Base-by-base conservation (phyloP, 176 grass and related monocot species). In the Chloris gayana region DNA sequence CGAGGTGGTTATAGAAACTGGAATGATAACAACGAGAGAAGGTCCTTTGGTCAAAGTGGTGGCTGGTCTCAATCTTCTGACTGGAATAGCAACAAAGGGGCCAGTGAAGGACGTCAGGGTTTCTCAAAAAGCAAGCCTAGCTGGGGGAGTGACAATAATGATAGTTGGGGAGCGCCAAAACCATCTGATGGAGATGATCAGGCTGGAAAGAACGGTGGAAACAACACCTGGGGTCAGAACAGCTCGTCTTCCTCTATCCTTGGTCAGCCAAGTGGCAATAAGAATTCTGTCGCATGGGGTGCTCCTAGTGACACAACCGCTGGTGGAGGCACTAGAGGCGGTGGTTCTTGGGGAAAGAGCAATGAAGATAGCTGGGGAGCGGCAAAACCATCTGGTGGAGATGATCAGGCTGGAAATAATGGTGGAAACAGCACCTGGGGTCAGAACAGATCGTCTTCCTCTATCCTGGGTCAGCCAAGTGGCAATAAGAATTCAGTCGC, bases 21-120 rank as follows among this genome's bases (percentile, higher is more conserved):
- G 80, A 85, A 77, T 19, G 31, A 29, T 18, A 82, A 78, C 44
- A 64, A 85, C 62, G 80, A 72, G 7, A 74, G 22, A 67, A 83
- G 57, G 57, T 8, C 78, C 12, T 74, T 66, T 14, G 18, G 39
- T 81, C 77, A 85, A 57, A 80, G 66, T 22, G 31, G 79, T 76
- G 70, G 70, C 64, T 82, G 72, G 74, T 82, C 84, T 76, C 62
- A 51, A 17, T 86, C 85, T 57, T 74, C 78, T 18, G 51, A 73
- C 47, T 82, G 83, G 86, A 86, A 78, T 69, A 68, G 61, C 19
- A 35, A 77, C 54, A 76, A 85, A 59, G 78, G 69, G 58, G 80
- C 15, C 58, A 1, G 61, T 0, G 89, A 49, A 85, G 76, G 21
- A 2, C 31, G 75, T 37, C 63, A 83, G 68, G 30, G 38, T 26